Conservation (phyloP, 1,284 basidiomycete genomes). For the Boletus semigastroideus region DNA sequence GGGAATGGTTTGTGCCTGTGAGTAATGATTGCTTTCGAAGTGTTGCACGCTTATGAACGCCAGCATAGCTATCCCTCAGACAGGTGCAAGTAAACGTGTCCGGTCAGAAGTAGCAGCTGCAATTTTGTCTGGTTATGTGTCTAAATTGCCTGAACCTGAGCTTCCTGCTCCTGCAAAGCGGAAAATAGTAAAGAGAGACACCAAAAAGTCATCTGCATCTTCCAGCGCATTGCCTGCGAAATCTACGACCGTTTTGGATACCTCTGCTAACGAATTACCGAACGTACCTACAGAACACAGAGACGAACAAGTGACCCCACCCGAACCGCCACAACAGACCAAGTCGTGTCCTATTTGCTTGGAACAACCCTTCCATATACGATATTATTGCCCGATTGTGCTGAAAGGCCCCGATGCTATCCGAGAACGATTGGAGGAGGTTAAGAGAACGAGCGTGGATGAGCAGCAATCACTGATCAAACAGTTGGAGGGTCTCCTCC, state of each 20-base stretch:
- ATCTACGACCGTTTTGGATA: neutral
- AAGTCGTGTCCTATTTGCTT: constrained; percentile 42
- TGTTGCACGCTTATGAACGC: constrained; percentile 19
- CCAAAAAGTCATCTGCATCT: constrained; percentile 5
- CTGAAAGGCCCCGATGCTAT: constrained; percentile 39
- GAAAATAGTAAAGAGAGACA: constrained; percentile 11
- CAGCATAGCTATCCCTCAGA: constrained; percentile 29
- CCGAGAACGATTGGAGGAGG: constrained; percentile 39
- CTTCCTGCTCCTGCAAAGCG: constrained; percentile 2
- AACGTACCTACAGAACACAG: neutral
- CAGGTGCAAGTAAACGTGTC: constrained; percentile 20
- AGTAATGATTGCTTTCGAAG: constrained; percentile 13
- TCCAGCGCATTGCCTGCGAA: neutral
- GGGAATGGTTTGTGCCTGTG: constrained; percentile 19
- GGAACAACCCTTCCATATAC: constrained; percentile 38
- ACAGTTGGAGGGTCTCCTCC: constrained; percentile 36
- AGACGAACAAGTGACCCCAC: neutral
- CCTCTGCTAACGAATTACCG: constrained; percentile 1
- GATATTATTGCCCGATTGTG: constrained; percentile 43
- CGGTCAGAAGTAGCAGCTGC: constrained; percentile 24
- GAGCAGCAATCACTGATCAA: constrained; percentile 33
- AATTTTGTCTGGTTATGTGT: constrained; percentile 13
- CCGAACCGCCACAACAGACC: neutral
- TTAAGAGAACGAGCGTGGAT: constrained; percentile 27
- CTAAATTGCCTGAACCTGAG: constrained; percentile 2